Base-by-base conservation (phyloP, 257 asterid genomes). In the Solanum chmielewskii region DNA sequence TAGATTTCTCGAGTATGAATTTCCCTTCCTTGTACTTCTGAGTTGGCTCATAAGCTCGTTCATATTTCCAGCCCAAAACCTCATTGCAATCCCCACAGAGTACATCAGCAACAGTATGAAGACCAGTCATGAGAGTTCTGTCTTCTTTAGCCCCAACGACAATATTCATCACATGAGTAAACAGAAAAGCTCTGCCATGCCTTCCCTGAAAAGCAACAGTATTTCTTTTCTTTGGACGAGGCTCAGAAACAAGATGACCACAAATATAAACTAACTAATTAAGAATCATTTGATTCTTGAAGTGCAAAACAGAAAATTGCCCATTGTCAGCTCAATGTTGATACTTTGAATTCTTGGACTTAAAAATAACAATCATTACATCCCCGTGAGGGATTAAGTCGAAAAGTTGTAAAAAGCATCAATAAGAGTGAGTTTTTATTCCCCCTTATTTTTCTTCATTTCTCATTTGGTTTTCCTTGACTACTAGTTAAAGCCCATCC, bases 11-110 rank as follows among this genome's bases (percentile, higher is more conserved):
- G 47, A 90, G 89, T 45, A 92, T 78, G 88, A 86, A 88, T 88
- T 91, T 91, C 60, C 93, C 93, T 80, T 91, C 93, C 88, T 91
- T 90, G 89, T 91, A 91, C 90, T 87, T 91, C 89, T 91, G 92
- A 2, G 90, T 59, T 8, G 88, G 52, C 80, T 90, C 88, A 44
- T 76, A 90, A 83, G 92, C 93, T 69, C 91, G 90, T 87, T 90
- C 93, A 44, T 91, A 90, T 75, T 91, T 91, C 93, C 93, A 91
- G 62, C 93, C 93, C 71, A 91, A 71, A 52, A 91, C 52, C 86
- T 90, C 91, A 5, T 16, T 71, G 87, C 93, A 91, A 87, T 91
- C 93, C 12, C 92, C 89, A 31, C 93, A 91, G 56, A 49, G 81
- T 84, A 90, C 69, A 87, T 91, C 92, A 39, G 93, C 91, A 66